phyloP scores from a whole-genome alignment of 805 yeast species.

The Zygosaccharomyces bisporus region DNA sequence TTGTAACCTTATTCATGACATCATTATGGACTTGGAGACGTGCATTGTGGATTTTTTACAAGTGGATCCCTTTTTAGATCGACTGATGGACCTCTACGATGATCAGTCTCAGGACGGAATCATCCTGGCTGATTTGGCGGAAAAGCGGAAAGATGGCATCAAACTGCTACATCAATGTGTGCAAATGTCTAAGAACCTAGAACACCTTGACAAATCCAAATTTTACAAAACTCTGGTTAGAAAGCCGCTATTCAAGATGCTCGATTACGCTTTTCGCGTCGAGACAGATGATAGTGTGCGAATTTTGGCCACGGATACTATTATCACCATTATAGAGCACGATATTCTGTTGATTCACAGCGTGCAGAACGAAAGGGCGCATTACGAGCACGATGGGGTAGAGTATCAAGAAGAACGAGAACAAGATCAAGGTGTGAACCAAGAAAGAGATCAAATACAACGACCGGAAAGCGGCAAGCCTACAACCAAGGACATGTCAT shows the following conservation, averaged over 20 bases:
- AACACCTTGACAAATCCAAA: conserved; percentile 56
- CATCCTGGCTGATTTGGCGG: conserved; percentile 16
- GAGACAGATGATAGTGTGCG: conserved; percentile 42
- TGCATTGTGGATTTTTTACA: conserved; percentile 35
- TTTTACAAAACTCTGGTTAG: conserved; percentile 63
- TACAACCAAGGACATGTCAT: conserved; percentile 49
- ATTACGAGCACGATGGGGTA: conserved; percentile 14
- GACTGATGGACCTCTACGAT: conserved; percentile 57
- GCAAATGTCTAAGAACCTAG: conserved; percentile 65
- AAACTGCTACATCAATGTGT: conserved; percentile 76
- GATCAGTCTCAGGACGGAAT: conserved; percentile 9
- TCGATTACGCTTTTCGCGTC: conserved; percentile 67
- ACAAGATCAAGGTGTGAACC: conserved; percentile 10
- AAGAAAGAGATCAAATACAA: conserved; percentile 9
- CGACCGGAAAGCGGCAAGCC: neutral
- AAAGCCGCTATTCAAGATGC: conserved; percentile 64
- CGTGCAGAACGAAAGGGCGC: conserved; percentile 23
- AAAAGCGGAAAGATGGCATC: conserved; percentile 63
- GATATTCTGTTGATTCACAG: conserved; percentile 60
- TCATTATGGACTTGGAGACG: conserved; percentile 32
- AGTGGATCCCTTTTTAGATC: conserved; percentile 45
- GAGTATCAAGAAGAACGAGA: conserved; percentile 3
- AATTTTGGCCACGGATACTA: conserved; percentile 72
- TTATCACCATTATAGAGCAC: conserved; percentile 78
- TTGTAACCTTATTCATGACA: conserved; percentile 55